A percentile compares a stretch with the other conserved stretches of the same genome.
Evolutionary conservation across 1,139 yeast species (phyloP).

Genomic region (Debaryomyces sp.): DNA sequence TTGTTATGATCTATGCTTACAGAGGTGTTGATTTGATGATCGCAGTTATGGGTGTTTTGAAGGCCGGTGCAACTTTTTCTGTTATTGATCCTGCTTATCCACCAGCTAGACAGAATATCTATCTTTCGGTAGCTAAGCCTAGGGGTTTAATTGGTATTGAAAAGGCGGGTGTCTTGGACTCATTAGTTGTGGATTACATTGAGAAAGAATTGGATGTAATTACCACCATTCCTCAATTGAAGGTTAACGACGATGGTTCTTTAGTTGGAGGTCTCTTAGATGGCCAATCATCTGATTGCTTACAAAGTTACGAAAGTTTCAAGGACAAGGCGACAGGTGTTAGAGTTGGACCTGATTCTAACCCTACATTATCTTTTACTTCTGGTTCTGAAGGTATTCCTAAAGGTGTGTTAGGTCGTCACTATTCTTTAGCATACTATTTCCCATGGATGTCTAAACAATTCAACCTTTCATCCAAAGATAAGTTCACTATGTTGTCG

Average conservation of each 20-base stretch:
- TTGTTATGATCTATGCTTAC: slow-evolving; percentile 96
- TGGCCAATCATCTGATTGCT: slow-evolving; percentile 45
- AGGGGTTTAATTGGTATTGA: slow-evolving; percentile 84
- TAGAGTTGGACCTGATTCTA: slow-evolving; percentile 96
- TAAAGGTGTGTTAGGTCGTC: slow-evolving; percentile 98
- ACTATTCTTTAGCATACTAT: slow-evolving; percentile 92
- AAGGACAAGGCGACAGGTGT: slow-evolving; percentile 75
- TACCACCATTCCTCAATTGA: slow-evolving; percentile 75
- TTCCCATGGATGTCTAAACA: slow-evolving; percentile 98
- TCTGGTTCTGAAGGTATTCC: slow-evolving; percentile 99
- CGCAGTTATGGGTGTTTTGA: slow-evolving; percentile 95
- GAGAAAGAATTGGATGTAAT: slow-evolving; percentile 68
- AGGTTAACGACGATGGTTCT: slow-evolving; percentile 75
- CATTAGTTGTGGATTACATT: slow-evolving; percentile 77
- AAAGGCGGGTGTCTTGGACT: slow-evolving; percentile 84
- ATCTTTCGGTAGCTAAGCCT: slow-evolving; percentile 91
- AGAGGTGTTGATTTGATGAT: slow-evolving; percentile 97
- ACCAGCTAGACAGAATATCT: slow-evolving; percentile 94
- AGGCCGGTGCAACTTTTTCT: slow-evolving; percentile 98
- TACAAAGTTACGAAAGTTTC: slow-evolving; percentile 47
- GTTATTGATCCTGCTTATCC: slow-evolving; percentile 99
- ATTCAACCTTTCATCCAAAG: slow-evolving; percentile 75
- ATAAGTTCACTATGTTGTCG: slow-evolving; percentile 93
- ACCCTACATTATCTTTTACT: slow-evolving; percentile 96
- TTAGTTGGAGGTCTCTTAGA: slow-evolving; percentile 58